Conservation (phyloP, 2,329 filamentous ascomycete species). For the Alternaria infectoria region DNA sequence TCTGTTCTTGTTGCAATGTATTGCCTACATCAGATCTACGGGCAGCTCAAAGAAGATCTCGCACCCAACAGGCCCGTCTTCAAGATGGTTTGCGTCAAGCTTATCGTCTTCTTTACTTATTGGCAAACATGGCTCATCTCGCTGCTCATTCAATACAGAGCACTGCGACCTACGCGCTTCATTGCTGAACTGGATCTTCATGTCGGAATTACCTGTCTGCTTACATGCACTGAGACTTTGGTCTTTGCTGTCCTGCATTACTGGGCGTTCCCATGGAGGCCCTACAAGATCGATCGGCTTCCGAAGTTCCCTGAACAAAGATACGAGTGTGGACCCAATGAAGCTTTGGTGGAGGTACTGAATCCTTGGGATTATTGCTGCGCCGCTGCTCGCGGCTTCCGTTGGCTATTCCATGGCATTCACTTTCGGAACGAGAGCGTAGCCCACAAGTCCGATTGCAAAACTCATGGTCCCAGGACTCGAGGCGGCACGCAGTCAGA, state of each 20-base stretch:
- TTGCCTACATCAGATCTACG: conserved; percentile 85
- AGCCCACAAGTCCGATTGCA: conserved; percentile 40
- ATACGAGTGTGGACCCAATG: conserved; percentile 69
- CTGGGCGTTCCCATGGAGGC: conserved; percentile 80
- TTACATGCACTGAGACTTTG: conserved; percentile 86
- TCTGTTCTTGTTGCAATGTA: conserved; percentile 87
- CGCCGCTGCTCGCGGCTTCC: conserved; percentile 75
- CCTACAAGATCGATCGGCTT: conserved; percentile 60
- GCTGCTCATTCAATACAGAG: conserved; percentile 62
- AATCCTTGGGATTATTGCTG: conserved; percentile 86
- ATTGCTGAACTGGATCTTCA: conserved; percentile 78
- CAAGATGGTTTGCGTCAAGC: conserved; percentile 85
- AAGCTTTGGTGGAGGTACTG: conserved; percentile 72
- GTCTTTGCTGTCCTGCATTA: conserved; percentile 79
- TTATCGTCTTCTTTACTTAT: conserved; percentile 90
- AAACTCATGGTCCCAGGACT: neutral
- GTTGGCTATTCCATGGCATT: conserved; percentile 80
- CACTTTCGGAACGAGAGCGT: conserved; percentile 60
- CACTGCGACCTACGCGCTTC: conserved; percentile 66
- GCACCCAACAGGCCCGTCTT: conserved; percentile 73
- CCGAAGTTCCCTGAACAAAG: conserved; percentile 11
- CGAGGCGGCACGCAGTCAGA: neutral
- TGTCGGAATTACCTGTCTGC: conserved; percentile 77
- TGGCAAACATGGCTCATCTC: conserved; percentile 70
- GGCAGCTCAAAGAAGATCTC: conserved; percentile 74